A percentile compares a stretch with the other conserved stretches of the same genome.
Conservation (phyloP, 805 yeast species). For the Millerago galiae region DNA sequence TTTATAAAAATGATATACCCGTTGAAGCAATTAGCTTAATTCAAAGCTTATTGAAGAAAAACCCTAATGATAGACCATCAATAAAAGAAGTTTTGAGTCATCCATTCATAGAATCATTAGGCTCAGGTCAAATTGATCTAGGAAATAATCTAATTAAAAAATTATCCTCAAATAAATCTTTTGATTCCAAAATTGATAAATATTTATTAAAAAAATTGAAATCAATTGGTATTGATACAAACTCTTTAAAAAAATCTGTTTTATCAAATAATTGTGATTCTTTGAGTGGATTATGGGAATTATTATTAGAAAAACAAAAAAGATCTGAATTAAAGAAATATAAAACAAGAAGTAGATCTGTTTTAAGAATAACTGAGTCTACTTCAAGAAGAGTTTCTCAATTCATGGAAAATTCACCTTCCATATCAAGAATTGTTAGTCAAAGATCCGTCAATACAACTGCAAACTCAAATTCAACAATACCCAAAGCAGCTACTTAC, state of each 20-base stretch:
- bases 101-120: slow-evolving; percentile 44
- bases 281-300: slow-evolving; percentile 68
- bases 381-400: slow-evolving; percentile 24
- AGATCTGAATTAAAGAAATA: slow-evolving; percentile 25
- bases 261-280: slow-evolving; percentile 58
- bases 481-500: neutral
- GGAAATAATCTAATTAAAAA: slow-evolving; percentile 31
- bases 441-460: slow-evolving; percentile 12
- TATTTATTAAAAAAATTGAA: slow-evolving; percentile 52
- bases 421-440: slow-evolving; percentile 24
- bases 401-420: slow-evolving; percentile 23
- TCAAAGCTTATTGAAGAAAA: slow-evolving; percentile 52
- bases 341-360: slow-evolving; percentile 31
- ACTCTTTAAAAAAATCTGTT: slow-evolving; percentile 52
- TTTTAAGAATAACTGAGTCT: slow-evolving; percentile 23
- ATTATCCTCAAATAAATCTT: slow-evolving; percentile 35
- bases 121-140: slow-evolving; percentile 34
- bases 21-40: slow-evolving; percentile 46
- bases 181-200: slow-evolving; percentile 57
- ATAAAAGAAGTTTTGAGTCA: slow-evolving; percentile 43
- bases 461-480: neutral
- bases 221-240: slow-evolving; percentile 58
- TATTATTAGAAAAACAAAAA: slow-evolving; percentile 46
- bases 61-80: slow-evolving; percentile 57
- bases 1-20: slow-evolving; percentile 41